Percentiles rank a stretch among this genome's conserved stretches.
Conservation (phyloP, 2,329 filamentous ascomycete genomes). For the Setomelanomma holmii region DNA sequence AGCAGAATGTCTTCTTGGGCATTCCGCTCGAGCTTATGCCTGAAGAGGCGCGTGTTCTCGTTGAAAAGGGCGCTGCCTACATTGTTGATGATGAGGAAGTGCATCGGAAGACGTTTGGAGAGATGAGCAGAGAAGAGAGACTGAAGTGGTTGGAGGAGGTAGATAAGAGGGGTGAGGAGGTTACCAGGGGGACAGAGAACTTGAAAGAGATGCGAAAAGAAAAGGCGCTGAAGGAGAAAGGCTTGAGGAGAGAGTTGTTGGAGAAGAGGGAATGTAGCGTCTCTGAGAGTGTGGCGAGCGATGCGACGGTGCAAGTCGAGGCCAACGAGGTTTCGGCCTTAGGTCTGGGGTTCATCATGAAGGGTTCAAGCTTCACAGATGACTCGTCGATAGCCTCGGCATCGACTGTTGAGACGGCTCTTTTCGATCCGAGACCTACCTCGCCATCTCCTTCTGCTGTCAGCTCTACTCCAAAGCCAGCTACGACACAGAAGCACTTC, state of each 20-base stretch:
- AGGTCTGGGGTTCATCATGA: slow-evolving; percentile 35
- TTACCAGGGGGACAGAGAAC: slow-evolving; percentile 54
- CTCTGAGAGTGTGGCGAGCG: slow-evolving; percentile 17
- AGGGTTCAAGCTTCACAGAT: slow-evolving; percentile 28
- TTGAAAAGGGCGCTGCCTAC: slow-evolving; percentile 77
- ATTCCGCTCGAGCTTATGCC: slow-evolving; percentile 88
- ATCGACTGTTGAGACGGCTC: slow-evolving; percentile 17
- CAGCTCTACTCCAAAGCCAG: slow-evolving; percentile 15
- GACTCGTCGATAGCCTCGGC: not conserved
- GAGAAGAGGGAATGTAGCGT: slow-evolving; percentile 13
- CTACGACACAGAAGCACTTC: slow-evolving; percentile 35
- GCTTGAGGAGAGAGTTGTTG: slow-evolving; percentile 33
- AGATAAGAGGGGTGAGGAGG: slow-evolving; percentile 61
- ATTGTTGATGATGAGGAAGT: slow-evolving; percentile 79
- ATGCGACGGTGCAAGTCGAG: slow-evolving; percentile 18
- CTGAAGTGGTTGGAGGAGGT: slow-evolving; percentile 66
- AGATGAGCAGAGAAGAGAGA: slow-evolving; percentile 64
- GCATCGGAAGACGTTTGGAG: slow-evolving; percentile 70
- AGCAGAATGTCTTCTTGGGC: slow-evolving; percentile 92
- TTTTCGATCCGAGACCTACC: slow-evolving; percentile 32
- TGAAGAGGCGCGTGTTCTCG: slow-evolving; percentile 84
- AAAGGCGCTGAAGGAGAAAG: slow-evolving; percentile 59
- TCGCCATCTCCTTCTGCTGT: slow-evolving; percentile 14
- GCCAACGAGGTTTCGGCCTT: slow-evolving; percentile 16
- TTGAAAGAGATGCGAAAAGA: slow-evolving; percentile 60